Evolutionary conservation across 2,329 filamentous ascomycete genomes (phyloP), one percentile per base, ranked within the genome.

Genomic region (Arthrobotrys iridis): DNA sequence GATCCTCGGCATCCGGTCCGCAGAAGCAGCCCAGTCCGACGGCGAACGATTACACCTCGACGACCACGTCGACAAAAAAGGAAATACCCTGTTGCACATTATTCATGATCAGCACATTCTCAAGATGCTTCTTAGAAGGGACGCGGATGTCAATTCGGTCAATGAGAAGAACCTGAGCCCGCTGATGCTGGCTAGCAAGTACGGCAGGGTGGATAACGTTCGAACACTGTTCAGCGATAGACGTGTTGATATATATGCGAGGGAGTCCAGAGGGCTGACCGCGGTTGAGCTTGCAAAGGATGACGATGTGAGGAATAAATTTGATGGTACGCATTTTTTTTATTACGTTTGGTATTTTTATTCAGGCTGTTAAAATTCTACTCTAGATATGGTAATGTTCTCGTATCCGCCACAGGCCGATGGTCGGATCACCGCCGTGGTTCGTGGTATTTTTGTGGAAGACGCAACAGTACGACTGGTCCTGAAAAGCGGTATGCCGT

Each of bases 111-210:
- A 89, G 65, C 86, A 98, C 52, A 91, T 92, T 1, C 81, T 89
- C 63, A 87, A 88, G 73, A 90, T 98, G 41, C 84, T 99, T 35
- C 87, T 91, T 66, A 87, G 90, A 73, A 96, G 93, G 82, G 95
- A 99, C 78, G 91, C 93, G n/a, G 93, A 99, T 80, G 92, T 94
- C 65, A 99, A 99, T 82, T 93, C 94, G 6, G 91, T 90, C 6
- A 99, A 99, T 80, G 93, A 98, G 79, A 97, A 93, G 83, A 90
- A 88, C 52, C 98, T 99, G 80, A 99, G 96, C 0, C 90, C 95
- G 1, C 85, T 99, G 67, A 99, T 99, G 95, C 91, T 99, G 77
- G 94, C 94, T 5, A 98, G 94, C 86, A 99, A 99, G 82, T 99
- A 98, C 80, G 95, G 95, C 33, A 88, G 95, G 77, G 91, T 96